Evolutionary conservation across 345 rosid species (phyloP).

Genomic region (Gossypium sturtianum): DNA sequence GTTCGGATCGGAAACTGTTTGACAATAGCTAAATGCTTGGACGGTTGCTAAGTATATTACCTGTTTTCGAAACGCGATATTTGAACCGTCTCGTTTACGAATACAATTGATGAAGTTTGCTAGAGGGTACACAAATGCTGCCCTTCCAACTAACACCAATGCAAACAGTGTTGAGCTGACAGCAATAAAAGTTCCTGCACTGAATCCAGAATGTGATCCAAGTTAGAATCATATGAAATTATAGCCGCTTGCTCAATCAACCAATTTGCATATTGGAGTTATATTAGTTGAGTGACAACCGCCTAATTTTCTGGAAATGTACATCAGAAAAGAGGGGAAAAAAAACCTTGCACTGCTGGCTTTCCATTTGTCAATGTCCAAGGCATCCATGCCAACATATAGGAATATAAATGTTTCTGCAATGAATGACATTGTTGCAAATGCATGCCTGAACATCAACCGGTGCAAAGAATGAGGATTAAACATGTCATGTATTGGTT

Average conservation of each 20-base stretch:
- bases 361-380: constrained; percentile 56
- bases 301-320: not conserved
- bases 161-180: constrained; percentile 48
- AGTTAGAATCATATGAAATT: constrained; percentile 9
- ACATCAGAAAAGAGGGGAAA: not conserved
- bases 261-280: not conserved
- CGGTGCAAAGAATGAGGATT: not conserved
- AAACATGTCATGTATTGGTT: not conserved
- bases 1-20: not conserved
- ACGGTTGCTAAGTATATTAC: constrained; percentile 17
- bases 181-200: constrained; percentile 39
- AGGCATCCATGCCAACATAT: constrained; percentile 70
- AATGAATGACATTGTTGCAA: constrained; percentile 67
- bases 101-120: constrained; percentile 40
- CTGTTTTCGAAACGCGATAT: constrained; percentile 49
- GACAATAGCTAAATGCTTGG: not conserved
- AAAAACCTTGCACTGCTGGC: constrained; percentile 45
- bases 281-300: not conserved
- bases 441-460: constrained; percentile 52
- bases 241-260: not conserved
- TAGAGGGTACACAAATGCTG: constrained; percentile 56
- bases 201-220: constrained; percentile 23
- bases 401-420: constrained; percentile 67
- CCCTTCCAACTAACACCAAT: constrained; percentile 55
- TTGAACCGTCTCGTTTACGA: constrained; percentile 21